Percentiles rank a stretch among this genome's conserved stretches.
Conservation (phyloP, 192 early-diverging fungal genomes). For the Entomortierella chlamydospora region DNA sequence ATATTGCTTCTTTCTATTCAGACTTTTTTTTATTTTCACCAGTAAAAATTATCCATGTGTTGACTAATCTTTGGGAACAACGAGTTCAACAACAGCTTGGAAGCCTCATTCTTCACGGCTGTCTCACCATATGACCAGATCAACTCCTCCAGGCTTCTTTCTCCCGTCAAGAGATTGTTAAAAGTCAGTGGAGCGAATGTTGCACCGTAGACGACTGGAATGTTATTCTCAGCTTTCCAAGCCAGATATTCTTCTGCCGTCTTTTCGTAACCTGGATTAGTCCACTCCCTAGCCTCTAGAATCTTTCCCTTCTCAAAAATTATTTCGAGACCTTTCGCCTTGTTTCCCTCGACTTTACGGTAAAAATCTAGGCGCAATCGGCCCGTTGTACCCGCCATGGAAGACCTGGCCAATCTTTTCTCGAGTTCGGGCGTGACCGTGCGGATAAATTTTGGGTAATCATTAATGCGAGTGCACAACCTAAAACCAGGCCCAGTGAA, state of each 20-base stretch:
- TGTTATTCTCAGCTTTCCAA: constrained; percentile 20
- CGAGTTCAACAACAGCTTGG: constrained; percentile 8
- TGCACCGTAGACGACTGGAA: constrained; percentile 2
- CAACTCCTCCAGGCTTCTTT: constrained; percentile 13
- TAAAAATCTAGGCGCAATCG: constrained; percentile 22
- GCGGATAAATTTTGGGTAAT: constrained; percentile 26
- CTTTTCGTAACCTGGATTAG: constrained; percentile 1
- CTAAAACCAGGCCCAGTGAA: neutral
- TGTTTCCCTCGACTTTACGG: constrained; percentile 25
- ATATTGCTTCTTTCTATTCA: no score
- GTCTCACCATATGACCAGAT: constrained; percentile 20
- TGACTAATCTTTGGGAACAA: constrained; percentile 31
- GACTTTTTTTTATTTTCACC: no score
- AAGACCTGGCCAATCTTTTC: constrained; percentile 16
- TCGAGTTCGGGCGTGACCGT: constrained; percentile 22
- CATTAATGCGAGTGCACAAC: constrained; percentile 15
- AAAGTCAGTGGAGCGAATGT: constrained; percentile 30
- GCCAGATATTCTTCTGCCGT: constrained; percentile 1
- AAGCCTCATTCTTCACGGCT: constrained; percentile 2
- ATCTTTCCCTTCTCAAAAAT: constrained; percentile 32
- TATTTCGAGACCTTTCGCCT: constrained; percentile 27
- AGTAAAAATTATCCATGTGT: constrained; percentile 25
- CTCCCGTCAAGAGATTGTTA: constrained; percentile 8
- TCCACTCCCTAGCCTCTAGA: constrained; percentile 22
- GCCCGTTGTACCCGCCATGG: constrained; percentile 14